Conservation (phyloP, 2,329 filamentous ascomycete genomes). For the Pseudomassariella vexata region DNA sequence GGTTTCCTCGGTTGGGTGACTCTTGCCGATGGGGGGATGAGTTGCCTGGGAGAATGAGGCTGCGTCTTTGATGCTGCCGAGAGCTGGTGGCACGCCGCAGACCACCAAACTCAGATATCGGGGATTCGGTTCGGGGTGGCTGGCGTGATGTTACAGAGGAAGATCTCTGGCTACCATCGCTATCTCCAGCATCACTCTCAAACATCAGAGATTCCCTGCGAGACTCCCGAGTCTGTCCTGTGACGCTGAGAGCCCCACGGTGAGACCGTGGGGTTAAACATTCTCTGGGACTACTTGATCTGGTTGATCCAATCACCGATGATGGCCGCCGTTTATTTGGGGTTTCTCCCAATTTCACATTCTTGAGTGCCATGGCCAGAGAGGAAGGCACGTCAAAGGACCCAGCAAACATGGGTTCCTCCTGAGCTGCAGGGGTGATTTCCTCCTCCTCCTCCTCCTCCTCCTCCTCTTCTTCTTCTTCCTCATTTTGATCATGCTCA, state of each 20-base stretch:
- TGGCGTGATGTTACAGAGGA: constrained; percentile 65
- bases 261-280: constrained; percentile 88
- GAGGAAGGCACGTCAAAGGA: constrained; percentile 55
- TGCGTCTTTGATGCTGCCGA: constrained; percentile 78
- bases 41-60: constrained; percentile 73
- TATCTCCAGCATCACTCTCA: constrained; percentile 79
- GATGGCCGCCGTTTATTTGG: constrained; percentile 39
- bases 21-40: constrained; percentile 80
- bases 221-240: constrained; percentile 55
- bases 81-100: constrained; percentile 72
- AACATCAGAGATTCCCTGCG: constrained; percentile 74
- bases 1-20: constrained; percentile 71
- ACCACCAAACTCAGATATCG: constrained; percentile 77
- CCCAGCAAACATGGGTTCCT: constrained; percentile 50
- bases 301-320: constrained; percentile 67
- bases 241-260: constrained; percentile 50
- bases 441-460: constrained; percentile 31
- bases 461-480: constrained; percentile 40
- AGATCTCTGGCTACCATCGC: constrained; percentile 83
- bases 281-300: constrained; percentile 85
- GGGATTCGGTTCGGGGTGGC: constrained; percentile 76
- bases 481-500: too few species aligned
- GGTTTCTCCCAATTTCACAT: constrained; percentile 34
- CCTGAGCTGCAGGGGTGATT: constrained; percentile 34
- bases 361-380: constrained; percentile 48